Conservation (phyloP, 805 yeast genomes). For the Saccharomycopsis fermentans region DNA sequence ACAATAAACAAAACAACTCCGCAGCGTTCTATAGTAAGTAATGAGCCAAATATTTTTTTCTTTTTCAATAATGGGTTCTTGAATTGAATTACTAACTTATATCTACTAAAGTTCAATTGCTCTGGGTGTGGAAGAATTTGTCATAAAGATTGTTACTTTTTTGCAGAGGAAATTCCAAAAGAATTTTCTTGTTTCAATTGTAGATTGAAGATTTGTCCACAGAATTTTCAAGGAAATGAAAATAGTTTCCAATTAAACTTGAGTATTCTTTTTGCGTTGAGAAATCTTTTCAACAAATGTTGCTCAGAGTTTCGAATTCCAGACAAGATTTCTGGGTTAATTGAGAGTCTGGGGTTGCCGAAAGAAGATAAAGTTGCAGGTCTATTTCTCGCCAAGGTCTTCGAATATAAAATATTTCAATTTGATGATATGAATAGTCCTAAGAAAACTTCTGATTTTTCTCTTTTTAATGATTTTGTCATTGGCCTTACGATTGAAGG, state of each 20-base stretch:
- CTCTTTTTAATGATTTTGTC: not conserved
- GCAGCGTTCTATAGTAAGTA: not conserved
- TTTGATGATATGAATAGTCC: not conserved
- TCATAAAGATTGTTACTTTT: not conserved
- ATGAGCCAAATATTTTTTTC: too few relatives aligned
- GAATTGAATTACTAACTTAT: not conserved
- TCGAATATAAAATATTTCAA: not conserved
- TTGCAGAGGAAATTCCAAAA: not conserved
- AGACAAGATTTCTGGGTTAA: not conserved
- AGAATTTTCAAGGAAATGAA: too few relatives aligned
- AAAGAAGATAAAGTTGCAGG: not conserved
- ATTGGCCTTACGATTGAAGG: not conserved
- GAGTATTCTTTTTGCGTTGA: not conserved
- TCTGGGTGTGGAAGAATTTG: not conserved
- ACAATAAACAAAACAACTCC: not conserved
- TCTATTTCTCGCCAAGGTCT: not conserved
- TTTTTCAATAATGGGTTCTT: too few relatives aligned
- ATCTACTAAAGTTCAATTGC: conserved; percentile 2
- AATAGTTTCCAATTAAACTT: not conserved
- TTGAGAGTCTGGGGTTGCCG: not conserved
- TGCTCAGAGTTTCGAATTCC: not conserved
- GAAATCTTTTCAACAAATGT: not conserved
- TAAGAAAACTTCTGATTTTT: not conserved
- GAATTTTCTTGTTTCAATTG: not conserved
- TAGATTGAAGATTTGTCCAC: too few relatives aligned